These are phyloP conservation scores for Iris pallida DNA, from an alignment of 116 monocot species.

Conservation along the genomic window DNA sequence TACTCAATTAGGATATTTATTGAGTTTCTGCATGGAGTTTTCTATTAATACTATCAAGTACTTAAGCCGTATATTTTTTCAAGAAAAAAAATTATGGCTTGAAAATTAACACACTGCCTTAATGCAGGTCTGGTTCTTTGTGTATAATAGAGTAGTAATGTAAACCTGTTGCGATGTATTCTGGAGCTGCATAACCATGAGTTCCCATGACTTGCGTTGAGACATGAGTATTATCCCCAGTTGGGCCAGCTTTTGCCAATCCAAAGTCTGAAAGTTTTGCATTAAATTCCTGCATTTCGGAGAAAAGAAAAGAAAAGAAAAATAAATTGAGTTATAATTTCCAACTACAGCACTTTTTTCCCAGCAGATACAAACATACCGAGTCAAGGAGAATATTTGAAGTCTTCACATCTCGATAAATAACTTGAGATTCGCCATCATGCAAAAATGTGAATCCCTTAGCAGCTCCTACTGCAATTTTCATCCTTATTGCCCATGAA, in stretches of 20 bases:
- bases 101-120: too few relatives aligned
- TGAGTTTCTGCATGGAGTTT: too few relatives aligned
- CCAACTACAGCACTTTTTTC: too few relatives aligned
- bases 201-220: neutral
- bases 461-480: constrained; percentile 45
- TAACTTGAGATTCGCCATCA: constrained; percentile 41
- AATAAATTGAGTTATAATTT: neutral
- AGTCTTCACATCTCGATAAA: constrained; percentile 53
- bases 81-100: too few relatives aligned
- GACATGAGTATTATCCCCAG: neutral
- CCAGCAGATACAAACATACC: constrained; percentile 15
- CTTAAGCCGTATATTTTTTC: too few relatives aligned
- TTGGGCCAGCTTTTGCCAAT: constrained; percentile 3
- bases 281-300: neutral
- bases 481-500: constrained; percentile 44
- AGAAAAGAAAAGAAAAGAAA: neutral
- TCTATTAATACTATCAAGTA: too few relatives aligned
- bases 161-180: neutral
- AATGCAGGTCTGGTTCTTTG: too few relatives aligned
- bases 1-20: too few relatives aligned
- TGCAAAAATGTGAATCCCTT: constrained; percentile 51
- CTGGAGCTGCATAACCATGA: neutral
- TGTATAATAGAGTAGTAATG: too few relatives aligned
- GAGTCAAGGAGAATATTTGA: constrained; percentile 54
- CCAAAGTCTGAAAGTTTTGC: constrained; percentile 1